Evolutionary conservation across 352 stramenopile genomes (phyloP).

Genomic region (Globisporangium spiculum): DNA sequence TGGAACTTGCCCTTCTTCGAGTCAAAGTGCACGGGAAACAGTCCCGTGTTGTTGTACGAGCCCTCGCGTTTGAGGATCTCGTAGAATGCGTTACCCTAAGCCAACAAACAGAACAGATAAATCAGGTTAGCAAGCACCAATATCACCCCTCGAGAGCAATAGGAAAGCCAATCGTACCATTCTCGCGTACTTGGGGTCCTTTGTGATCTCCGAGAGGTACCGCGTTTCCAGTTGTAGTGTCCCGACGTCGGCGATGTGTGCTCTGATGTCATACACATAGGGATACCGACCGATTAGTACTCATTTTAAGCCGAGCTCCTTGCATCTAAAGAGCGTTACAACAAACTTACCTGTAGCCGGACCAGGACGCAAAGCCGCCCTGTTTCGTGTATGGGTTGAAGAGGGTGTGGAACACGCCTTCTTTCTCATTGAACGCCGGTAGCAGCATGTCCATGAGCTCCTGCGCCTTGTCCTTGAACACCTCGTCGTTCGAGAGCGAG

Average conservation of each 20-base stretch:
- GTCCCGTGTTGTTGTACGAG: conserved; percentile 70
- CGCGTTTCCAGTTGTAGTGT: conserved; percentile 84
- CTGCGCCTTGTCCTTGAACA: conserved; percentile 91
- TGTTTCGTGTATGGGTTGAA: conserved; percentile 85
- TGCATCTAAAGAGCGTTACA: neutral
- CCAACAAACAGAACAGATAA: neutral
- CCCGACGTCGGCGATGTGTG: conserved; percentile 76
- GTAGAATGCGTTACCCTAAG: conserved; percentile 77
- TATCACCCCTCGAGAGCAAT: neutral
- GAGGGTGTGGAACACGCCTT: conserved; percentile 89
- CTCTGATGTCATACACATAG: conserved; percentile 22
- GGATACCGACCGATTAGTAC: neutral
- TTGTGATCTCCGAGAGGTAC: conserved; percentile 79
- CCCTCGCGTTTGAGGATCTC: conserved; percentile 65
- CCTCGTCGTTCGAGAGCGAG: conserved; percentile 79
- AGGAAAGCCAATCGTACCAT: conserved; percentile 28
- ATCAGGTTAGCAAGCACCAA: neutral
- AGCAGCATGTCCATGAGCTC: conserved; percentile 92
- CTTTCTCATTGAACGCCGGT: conserved; percentile 85
- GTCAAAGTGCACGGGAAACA: conserved; percentile 89
- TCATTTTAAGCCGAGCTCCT: neutral
- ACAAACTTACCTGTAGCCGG: conserved; percentile 32
- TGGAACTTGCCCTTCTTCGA: conserved; percentile 29
- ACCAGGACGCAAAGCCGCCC: conserved; percentile 33
- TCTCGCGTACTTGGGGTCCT: conserved; percentile 64